Conservation (phyloP, 2,329 filamentous ascomycete genomes). For the Madurella fahalii region DNA sequence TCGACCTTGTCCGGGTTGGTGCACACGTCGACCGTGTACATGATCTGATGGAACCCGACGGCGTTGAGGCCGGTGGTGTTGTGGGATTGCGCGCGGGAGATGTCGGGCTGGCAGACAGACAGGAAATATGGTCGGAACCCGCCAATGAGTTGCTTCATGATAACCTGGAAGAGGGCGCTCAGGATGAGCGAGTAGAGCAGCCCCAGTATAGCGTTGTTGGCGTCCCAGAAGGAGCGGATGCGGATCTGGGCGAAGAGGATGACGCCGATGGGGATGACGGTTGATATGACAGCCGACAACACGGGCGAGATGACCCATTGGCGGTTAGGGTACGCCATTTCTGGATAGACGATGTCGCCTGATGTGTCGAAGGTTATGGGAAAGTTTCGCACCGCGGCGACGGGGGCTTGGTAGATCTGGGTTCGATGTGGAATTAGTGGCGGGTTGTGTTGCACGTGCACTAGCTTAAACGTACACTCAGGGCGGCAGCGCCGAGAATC, state of each 20-base stretch:
- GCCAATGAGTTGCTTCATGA: conserved; percentile 71
- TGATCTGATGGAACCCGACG: conserved; percentile 53
- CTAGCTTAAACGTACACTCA: conserved; percentile 27
- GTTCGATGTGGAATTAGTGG: neutral
- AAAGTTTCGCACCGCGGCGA: conserved; percentile 56
- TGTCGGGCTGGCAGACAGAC: conserved; percentile 56
- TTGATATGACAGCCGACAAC: conserved; percentile 52
- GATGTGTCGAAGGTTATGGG: conserved; percentile 54
- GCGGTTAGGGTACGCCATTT: conserved; percentile 61
- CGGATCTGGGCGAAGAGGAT: conserved; percentile 65
- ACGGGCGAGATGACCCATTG: conserved; percentile 59
- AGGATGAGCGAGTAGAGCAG: conserved; percentile 66
- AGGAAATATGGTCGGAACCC: conserved; percentile 70
- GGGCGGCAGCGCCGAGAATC: conserved; percentile 43
- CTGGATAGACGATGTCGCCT: conserved; percentile 59
- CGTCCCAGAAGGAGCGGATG: conserved; percentile 63
- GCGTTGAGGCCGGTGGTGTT: conserved; percentile 38
- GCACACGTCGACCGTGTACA: conserved; percentile 62
- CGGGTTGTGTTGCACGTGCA: neutral
- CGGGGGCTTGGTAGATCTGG: conserved; percentile 51
- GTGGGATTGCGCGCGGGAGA: conserved; percentile 40
- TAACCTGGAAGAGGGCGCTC: conserved; percentile 72
- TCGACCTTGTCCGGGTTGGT: conserved; percentile 48
- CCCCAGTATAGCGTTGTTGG: conserved; percentile 67
- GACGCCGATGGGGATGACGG: conserved; percentile 58